Conservation (phyloP, 2,329 filamentous ascomycete genomes). For the Alternaria sp. region DNA sequence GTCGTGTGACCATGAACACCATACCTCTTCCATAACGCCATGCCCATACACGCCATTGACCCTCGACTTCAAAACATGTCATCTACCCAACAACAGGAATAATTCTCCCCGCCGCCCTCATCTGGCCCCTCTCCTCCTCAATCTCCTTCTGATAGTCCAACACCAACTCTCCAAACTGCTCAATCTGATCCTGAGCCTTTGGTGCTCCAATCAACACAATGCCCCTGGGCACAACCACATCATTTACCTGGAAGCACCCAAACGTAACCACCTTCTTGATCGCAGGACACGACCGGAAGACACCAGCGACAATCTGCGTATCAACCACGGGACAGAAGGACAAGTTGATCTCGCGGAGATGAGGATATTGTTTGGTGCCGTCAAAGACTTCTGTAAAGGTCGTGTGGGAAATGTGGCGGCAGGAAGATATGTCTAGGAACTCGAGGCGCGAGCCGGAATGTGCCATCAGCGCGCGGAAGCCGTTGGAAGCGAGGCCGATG, state of each 20-base stretch:
- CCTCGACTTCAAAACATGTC: not conserved
- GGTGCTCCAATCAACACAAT: slow-evolving; percentile 68
- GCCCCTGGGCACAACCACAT: slow-evolving; percentile 64
- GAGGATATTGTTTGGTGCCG: slow-evolving; percentile 66
- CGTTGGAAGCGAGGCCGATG: slow-evolving; percentile 77
- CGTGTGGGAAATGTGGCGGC: slow-evolving; percentile 77
- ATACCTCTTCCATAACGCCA: not conserved
- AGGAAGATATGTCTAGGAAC: slow-evolving; percentile 80
- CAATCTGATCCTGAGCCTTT: slow-evolving; percentile 65
- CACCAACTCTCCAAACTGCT: slow-evolving; percentile 56
- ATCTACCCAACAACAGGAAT: slow-evolving; percentile 34
- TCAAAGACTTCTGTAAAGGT: slow-evolving; percentile 80
- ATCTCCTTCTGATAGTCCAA: slow-evolving; percentile 42
- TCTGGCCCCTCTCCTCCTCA: slow-evolving; percentile 15
- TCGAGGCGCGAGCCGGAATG: slow-evolving; percentile 76
- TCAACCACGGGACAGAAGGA: slow-evolving; percentile 77
- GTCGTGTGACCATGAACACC: not conserved
- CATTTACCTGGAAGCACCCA: slow-evolving; percentile 67
- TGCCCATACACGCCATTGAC: not conserved
- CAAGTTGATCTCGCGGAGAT: slow-evolving; percentile 75
- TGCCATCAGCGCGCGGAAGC: slow-evolving; percentile 81
- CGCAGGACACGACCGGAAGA: slow-evolving; percentile 70
- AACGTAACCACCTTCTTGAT: slow-evolving; percentile 67
- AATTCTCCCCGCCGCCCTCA: slow-evolving; percentile 24
- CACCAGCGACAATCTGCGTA: slow-evolving; percentile 68